Conservation (phyloP, 2,329 filamentous ascomycete genomes). For the Fusarium pseudograminearum region DNA sequence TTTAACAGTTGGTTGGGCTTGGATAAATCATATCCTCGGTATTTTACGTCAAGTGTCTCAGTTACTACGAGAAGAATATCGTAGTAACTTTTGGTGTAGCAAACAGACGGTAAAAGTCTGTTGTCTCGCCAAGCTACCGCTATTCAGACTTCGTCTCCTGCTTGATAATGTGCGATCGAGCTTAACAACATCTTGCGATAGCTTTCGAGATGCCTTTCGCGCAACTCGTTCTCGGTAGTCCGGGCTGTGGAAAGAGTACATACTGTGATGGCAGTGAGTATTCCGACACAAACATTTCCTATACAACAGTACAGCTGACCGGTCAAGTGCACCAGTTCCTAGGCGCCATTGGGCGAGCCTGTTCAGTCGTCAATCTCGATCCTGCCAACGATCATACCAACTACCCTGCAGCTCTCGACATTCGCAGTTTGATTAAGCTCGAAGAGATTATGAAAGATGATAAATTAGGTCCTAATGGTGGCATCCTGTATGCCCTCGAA, state of each 20-base stretch:
- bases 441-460: constrained; percentile 97
- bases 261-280: constrained; percentile 92
- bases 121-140: constrained; percentile 4
- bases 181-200: constrained; percentile 18
- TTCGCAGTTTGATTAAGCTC: constrained; percentile 86
- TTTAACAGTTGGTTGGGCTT: constrained; percentile 8
- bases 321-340: constrained; percentile 91
- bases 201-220: constrained; percentile 67
- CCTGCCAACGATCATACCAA: constrained; percentile 94
- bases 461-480: constrained; percentile 90
- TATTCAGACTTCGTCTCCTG: not conserved
- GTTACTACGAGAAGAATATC: not conserved
- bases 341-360: constrained; percentile 92
- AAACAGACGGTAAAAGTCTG: constrained; percentile 25
- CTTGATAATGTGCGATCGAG: constrained; percentile 46
- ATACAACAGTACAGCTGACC: constrained; percentile 5
- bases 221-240: constrained; percentile 92
- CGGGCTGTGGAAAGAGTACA: constrained; percentile 95
- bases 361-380: constrained; percentile 95
- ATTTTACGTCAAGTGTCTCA: constrained; percentile 14
- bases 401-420: constrained; percentile 91
- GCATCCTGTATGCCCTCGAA: constrained; percentile 91
- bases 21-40: constrained; percentile 6
- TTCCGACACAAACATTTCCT: rapidly evolving
- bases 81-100: constrained; percentile 3